Percentiles rank a stretch among this genome's conserved stretches.
phyloP scores from a whole-genome alignment of 2,329 filamentous ascomycete genomes.

The Cercospora nicotianae region DNA sequence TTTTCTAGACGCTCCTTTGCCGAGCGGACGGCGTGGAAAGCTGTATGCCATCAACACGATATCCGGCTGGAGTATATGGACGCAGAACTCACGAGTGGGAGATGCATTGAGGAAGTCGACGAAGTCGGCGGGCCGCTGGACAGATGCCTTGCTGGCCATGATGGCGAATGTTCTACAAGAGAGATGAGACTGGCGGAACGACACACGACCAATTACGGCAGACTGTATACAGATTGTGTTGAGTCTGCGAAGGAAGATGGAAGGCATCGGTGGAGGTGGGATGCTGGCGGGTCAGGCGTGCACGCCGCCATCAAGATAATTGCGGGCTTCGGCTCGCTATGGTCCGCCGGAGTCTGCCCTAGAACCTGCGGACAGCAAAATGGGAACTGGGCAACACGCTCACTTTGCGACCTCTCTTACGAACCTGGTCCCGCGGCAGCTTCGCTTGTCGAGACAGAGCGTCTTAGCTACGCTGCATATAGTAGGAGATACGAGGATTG shows the following conservation, averaged over 20 bases:
- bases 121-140: conserved; percentile 70
- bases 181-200: background rate
- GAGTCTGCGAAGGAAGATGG: background rate
- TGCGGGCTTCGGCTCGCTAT: background rate
- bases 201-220: background rate
- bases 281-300: background rate
- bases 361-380: too few species aligned
- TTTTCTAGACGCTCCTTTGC: conserved; percentile 73
- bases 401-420: too few species aligned
- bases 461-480: too few species aligned
- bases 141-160: conserved; percentile 42
- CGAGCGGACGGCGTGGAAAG: conserved; percentile 88
- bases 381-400: too few species aligned
- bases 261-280: background rate
- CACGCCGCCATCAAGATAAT: background rate
- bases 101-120: conserved; percentile 92
- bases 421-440: too few species aligned
- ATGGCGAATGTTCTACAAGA: conserved; percentile 15
- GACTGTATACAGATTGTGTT: background rate
- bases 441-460: too few species aligned
- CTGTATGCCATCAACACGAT: conserved; percentile 48
- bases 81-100: conserved; percentile 71
- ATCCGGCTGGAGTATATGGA: background rate
- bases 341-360: background rate
- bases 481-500: too few species aligned